A percentile compares a stretch with the other conserved stretches of the same genome.
Evolutionary conservation across 306 rosid genomes (phyloP).

Genomic region (Prunus kanzakura): DNA sequence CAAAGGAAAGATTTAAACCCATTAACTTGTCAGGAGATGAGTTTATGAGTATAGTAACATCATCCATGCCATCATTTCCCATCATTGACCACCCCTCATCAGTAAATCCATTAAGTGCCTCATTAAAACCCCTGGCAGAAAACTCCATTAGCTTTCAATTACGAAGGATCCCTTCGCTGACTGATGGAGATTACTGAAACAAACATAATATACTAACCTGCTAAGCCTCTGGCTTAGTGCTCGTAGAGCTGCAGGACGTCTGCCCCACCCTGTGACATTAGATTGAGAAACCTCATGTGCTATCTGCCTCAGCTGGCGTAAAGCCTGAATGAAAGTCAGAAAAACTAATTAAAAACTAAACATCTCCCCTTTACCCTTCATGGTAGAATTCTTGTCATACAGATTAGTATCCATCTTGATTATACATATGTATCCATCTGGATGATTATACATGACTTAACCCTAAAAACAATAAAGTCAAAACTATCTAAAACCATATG

Average conservation of each 20-base stretch:
- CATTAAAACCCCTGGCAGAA: constrained; percentile 81
- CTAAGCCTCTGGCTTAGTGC: constrained; percentile 90
- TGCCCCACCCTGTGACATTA: constrained; percentile 85
- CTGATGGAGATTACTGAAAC: not conserved
- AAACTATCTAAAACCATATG: not conserved
- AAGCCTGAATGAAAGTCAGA: constrained; percentile 49
- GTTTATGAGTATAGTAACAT: constrained; percentile 81
- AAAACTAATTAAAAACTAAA: not conserved
- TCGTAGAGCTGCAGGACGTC: constrained; percentile 92
- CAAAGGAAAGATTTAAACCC: constrained; percentile 85
- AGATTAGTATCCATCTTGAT: not conserved
- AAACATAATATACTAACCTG: constrained; percentile 46
- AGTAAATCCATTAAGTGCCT: constrained; percentile 92
- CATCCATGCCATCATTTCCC: constrained; percentile 91
- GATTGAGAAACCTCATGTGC: constrained; percentile 95
- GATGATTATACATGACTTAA: not conserved
- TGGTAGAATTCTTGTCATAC: not conserved
- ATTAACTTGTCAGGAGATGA: constrained; percentile 90
- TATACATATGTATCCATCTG: not conserved
- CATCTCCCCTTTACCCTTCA: not conserved
- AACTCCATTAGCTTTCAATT: constrained; percentile 31
- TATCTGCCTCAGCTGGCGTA: constrained; percentile 90
- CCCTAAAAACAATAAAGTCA: not conserved
- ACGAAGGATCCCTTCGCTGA: not conserved
- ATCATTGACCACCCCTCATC: constrained; percentile 98